phyloP scores from a whole-genome alignment of 192 early-diverging fungal species.

The Jimgerdemannia flammicorona region DNA sequence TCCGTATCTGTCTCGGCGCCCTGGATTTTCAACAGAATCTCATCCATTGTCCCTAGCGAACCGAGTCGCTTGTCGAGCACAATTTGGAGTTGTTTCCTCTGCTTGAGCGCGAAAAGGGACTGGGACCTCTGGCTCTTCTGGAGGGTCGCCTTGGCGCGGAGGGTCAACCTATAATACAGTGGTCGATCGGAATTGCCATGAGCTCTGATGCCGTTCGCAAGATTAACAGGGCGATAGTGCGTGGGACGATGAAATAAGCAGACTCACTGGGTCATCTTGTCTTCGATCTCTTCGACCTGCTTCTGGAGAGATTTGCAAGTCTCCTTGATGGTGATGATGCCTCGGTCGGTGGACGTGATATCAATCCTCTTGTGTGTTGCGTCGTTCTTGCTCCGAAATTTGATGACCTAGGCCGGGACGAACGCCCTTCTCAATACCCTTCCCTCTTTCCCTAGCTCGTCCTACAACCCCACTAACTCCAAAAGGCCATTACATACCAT shows the following conservation, averaged over 20 bases:
- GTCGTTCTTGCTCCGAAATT: conserved; percentile 15
- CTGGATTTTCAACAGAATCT: conserved; percentile 60
- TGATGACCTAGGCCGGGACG: conserved; percentile 5
- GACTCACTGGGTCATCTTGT: conserved; percentile 47
- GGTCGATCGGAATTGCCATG: not conserved
- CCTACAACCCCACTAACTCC: not conserved
- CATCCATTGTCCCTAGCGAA: conserved; percentile 56
- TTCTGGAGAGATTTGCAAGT: conserved; percentile 43
- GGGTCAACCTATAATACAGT: conserved; percentile 8
- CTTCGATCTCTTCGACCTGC: conserved; percentile 61
- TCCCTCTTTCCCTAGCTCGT: no score
- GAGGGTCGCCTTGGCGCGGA: conserved; percentile 9
- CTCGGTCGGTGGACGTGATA: conserved; percentile 53
- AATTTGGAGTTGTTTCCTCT: conserved; percentile 45
- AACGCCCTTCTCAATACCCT: conserved; percentile 1
- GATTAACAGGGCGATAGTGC: no score
- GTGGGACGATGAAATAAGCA: not conserved
- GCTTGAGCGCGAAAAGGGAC: conserved; percentile 50
- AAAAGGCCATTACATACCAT: not conserved
- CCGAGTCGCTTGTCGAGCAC: conserved; percentile 53
- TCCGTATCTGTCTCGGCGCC: conserved; percentile 57
- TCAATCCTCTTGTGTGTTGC: conserved; percentile 6
- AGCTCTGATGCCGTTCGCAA: not conserved
- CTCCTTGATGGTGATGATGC: conserved; percentile 50
- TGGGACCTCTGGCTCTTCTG: conserved; percentile 34